A percentile compares a stretch with the other conserved stretches of the same genome.
Evolutionary conservation across 306 rosid species (phyloP).

Genomic region (Luffa acutangula): DNA sequence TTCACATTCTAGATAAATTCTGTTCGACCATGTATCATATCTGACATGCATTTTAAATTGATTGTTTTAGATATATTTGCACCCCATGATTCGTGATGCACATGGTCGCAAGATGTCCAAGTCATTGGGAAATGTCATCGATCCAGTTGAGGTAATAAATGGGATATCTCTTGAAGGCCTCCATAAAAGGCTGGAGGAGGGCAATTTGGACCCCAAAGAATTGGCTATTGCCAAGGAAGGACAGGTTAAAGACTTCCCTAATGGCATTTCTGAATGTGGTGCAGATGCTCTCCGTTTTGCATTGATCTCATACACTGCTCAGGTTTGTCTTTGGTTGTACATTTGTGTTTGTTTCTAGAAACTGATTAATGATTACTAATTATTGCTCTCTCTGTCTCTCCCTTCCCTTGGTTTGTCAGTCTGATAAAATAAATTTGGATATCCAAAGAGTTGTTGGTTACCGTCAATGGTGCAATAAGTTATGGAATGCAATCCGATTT

Average conservation of each 20-base stretch:
- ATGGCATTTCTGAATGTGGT: conserved; percentile 87
- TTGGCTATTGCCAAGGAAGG: conserved; percentile 69
- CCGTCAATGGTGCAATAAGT: conserved; percentile 90
- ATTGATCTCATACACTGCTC: conserved; percentile 86
- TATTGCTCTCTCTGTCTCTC: neutral
- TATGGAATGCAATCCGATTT: conserved; percentile 91
- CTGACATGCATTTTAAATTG: conserved; percentile 6
- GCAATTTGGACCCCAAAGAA: conserved; percentile 85
- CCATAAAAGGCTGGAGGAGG: conserved; percentile 71
- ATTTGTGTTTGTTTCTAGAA: neutral
- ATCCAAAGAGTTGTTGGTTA: conserved; percentile 93
- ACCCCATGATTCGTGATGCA: conserved; percentile 98
- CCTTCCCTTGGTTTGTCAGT: conserved; percentile 34
- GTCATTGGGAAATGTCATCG: conserved; percentile 94
- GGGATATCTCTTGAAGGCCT: conserved; percentile 76
- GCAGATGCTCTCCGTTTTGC: conserved; percentile 96
- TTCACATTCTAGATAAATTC: neutral
- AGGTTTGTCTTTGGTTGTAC: conserved; percentile 34
- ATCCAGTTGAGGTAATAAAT: conserved; percentile 85
- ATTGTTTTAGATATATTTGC: conserved; percentile 68
- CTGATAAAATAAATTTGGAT: conserved; percentile 91
- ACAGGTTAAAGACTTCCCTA: conserved; percentile 81
- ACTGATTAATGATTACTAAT: neutral
- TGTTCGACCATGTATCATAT: neutral
- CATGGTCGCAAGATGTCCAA: conserved; percentile 98